Conservation (phyloP, 2,329 filamentous ascomycete species). For the Ascochyta clinopodiicola region DNA sequence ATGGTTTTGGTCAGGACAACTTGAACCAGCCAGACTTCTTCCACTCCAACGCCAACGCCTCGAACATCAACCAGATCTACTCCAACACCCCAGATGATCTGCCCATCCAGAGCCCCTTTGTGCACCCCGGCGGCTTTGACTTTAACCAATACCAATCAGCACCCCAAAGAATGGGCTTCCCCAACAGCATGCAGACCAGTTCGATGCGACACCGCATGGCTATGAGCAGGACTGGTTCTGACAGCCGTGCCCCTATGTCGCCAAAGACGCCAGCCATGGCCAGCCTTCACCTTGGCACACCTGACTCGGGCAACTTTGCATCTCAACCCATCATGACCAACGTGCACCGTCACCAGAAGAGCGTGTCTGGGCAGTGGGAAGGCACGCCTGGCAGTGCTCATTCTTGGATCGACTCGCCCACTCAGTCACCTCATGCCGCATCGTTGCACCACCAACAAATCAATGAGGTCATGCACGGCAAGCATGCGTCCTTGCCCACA, state of each 20-base stretch:
- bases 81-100: slow-evolving; percentile 92
- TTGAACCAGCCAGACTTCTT: slow-evolving; percentile 65
- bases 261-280: slow-evolving; percentile 83
- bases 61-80: slow-evolving; percentile 76
- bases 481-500: slow-evolving; percentile 85
- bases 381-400: slow-evolving; percentile 83
- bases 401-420: slow-evolving; percentile 87
- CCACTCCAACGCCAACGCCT: slow-evolving; percentile 53
- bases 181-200: slow-evolving; percentile 41
- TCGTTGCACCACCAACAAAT: slow-evolving; percentile 77
- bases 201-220: slow-evolving; percentile 48
- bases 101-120: slow-evolving; percentile 89
- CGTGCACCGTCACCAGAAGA: slow-evolving; percentile 76
- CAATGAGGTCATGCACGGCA: slow-evolving; percentile 86
- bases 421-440: slow-evolving; percentile 78
- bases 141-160: slow-evolving; percentile 75
- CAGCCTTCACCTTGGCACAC: slow-evolving; percentile 72
- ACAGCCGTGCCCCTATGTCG: slow-evolving; percentile 79
- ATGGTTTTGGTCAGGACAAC: slow-evolving; percentile 63
- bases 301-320: slow-evolving; percentile 75
- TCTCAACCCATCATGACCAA: slow-evolving; percentile 79
- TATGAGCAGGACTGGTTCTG: slow-evolving; percentile 69
- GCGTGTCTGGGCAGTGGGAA: slow-evolving; percentile 87
- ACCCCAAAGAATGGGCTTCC: slow-evolving; percentile 61
- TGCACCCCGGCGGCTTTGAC: slow-evolving; percentile 72